Conservation (phyloP, 2,329 filamentous ascomycete species). For the Phyllosticta capitalensis region DNA sequence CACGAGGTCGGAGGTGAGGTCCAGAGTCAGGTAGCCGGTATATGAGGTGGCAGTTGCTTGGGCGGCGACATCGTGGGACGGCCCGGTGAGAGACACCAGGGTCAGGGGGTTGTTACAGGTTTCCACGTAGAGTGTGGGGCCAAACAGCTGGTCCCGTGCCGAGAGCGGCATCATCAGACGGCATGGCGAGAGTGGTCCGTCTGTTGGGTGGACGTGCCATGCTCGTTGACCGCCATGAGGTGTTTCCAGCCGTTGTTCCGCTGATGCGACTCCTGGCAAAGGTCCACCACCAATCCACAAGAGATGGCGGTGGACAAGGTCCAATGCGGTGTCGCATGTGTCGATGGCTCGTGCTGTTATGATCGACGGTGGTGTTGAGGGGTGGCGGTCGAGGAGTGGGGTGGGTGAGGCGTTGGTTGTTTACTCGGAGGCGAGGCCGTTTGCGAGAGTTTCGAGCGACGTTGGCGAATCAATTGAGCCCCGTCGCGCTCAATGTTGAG, state of each 20-base stretch:
- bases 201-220: neutral
- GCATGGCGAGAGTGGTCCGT: neutral
- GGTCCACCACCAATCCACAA: neutral
- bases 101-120: conserved; percentile 7
- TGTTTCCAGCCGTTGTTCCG: neutral
- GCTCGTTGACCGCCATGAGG: neutral
- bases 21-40: neutral
- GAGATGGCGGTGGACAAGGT: neutral
- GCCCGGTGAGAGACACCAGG: conserved; percentile 3
- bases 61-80: neutral
- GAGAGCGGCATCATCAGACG: neutral
- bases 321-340: neutral
- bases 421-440: neutral
- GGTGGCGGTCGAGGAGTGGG: neutral
- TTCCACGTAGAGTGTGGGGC: conserved; percentile 11
- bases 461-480: neutral
- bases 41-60: neutral
- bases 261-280: neutral
- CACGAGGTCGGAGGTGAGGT: neutral
- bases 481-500: neutral
- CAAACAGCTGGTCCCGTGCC: conserved; percentile 3
- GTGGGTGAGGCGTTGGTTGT: neutral
- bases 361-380: neutral
- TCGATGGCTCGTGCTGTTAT: neutral
- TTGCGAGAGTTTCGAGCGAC: neutral